Conservation (phyloP, 2,329 filamentous ascomycete genomes). For the Ceratocystis alfenasii region DNA sequence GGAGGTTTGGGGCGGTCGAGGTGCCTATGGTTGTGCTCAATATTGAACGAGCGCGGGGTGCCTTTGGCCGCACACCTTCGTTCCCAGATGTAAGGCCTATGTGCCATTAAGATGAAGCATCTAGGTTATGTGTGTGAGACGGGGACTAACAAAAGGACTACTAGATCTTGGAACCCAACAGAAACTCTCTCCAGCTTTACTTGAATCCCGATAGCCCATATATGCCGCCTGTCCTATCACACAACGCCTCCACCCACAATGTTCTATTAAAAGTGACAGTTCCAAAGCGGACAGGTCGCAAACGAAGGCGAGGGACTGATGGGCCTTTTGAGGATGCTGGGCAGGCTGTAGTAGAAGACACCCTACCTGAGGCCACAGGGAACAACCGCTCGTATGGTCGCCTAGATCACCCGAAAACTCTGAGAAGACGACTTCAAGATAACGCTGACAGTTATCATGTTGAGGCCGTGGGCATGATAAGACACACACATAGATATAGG, state of each 20-base stretch:
- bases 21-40: conserved; percentile 35
- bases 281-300: conserved; percentile 75
- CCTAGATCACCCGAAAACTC: conserved; percentile 40
- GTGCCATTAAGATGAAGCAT: neutral
- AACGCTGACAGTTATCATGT: conserved; percentile 55
- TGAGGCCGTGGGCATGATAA: conserved; percentile 59
- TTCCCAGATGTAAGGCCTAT: conserved; percentile 31
- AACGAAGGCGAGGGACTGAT: conserved; percentile 65
- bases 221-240: conserved; percentile 65
- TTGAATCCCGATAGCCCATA: conserved; percentile 69
- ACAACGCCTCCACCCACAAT: conserved; percentile 65
- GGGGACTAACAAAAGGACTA: neutral
- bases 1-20: conserved; percentile 33
- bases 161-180: conserved; percentile 38
- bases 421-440: conserved; percentile 56
- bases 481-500: conserved; percentile 76
- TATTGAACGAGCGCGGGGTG: conserved; percentile 34
- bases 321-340: conserved; percentile 47
- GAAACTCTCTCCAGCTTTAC: conserved; percentile 53
- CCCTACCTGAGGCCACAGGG: conserved; percentile 23
- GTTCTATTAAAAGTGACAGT: conserved; percentile 76
- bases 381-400: conserved; percentile 36
- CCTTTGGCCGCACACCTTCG: conserved; percentile 33
- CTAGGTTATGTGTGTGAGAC: conserved; percentile 2
- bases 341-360: conserved; percentile 28